These are phyloP conservation scores for Paracorniculantispora psalliotae DNA, from an alignment of 2,329 filamentous ascomycete genomes.

Conservation along the genomic window DNA sequence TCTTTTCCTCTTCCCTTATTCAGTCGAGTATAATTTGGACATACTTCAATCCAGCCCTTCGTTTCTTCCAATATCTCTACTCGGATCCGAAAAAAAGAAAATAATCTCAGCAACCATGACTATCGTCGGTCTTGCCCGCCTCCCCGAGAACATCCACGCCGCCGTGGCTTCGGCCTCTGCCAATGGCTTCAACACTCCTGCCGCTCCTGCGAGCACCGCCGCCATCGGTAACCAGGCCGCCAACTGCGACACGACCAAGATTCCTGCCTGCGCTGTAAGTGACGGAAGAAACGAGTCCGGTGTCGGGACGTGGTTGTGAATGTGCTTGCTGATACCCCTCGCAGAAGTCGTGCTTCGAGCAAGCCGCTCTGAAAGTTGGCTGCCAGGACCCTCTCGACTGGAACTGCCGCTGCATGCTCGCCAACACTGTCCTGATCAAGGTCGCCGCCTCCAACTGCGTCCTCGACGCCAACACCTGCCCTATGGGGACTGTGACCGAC, in stretches of 20 bases:
- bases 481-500: not conserved
- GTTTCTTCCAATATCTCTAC: not conserved
- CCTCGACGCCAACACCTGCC: not conserved
- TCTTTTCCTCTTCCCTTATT: not conserved
- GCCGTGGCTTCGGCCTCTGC: not conserved
- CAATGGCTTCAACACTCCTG: not conserved
- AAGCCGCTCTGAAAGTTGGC: conserved; percentile 17
- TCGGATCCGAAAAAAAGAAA: not conserved
- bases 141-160: not conserved
- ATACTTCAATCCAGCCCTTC: not conserved
- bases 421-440: not conserved
- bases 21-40: not conserved
- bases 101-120: not conserved
- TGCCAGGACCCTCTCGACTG: not conserved
- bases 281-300: not conserved
- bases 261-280: not conserved
- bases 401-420: not conserved
- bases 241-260: not conserved
- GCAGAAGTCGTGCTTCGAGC: conserved; percentile 17
- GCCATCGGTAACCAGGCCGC: not conserved
- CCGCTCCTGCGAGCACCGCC: not conserved
- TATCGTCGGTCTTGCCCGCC: not conserved
- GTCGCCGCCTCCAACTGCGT: not conserved
- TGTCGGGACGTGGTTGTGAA: no score
- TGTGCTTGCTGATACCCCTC: not conserved